These are phyloP conservation scores for Pythium plurisporium DNA, from an alignment of 352 stramenopile species.

Conservation along the genomic window DNA sequence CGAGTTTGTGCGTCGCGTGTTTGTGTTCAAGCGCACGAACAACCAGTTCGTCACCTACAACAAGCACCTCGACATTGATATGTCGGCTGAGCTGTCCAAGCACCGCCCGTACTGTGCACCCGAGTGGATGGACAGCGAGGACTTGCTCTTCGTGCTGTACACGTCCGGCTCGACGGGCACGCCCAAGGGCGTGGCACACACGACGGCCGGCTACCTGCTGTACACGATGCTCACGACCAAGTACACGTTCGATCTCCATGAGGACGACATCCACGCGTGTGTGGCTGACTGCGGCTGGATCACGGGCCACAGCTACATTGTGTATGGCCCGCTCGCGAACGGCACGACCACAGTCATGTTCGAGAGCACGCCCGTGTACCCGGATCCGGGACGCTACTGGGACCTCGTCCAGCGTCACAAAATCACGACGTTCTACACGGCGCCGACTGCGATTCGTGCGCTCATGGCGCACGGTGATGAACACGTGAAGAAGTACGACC, in stretches of 20 bases:
- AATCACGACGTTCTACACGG: constrained; percentile 95
- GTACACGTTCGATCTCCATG: constrained; percentile 92
- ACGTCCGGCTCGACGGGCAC: constrained; percentile 96
- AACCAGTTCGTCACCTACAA: constrained; percentile 71
- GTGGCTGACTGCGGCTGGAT: constrained; percentile 97
- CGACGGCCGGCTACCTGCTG: constrained; percentile 94
- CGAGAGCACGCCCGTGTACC: constrained; percentile 97
- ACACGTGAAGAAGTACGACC: constrained; percentile 92
- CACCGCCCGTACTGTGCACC: constrained; percentile 93
- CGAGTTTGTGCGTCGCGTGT: constrained; percentile 91
- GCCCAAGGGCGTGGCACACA: constrained; percentile 95
- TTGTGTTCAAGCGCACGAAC: constrained; percentile 92
- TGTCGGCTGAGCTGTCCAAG: constrained; percentile 87
- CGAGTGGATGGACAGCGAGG: constrained; percentile 95
- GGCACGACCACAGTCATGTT: constrained; percentile 98
- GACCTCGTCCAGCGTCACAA: constrained; percentile 96
- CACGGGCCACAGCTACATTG: constrained; percentile 95
- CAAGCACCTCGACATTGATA: constrained; percentile 88
- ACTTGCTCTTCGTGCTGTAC: constrained; percentile 97
- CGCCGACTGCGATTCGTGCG: constrained; percentile 95
- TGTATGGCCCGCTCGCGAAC: constrained; percentile 96
- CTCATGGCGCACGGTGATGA: constrained; percentile 96
- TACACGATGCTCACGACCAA: constrained; percentile 93
- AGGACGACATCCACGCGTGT: constrained; percentile 93
- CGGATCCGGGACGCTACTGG: constrained; percentile 94